Evolutionary conservation across 495 filamentous ascomycete species (phyloP).

Genomic region (Aspergillus ostianus): DNA sequence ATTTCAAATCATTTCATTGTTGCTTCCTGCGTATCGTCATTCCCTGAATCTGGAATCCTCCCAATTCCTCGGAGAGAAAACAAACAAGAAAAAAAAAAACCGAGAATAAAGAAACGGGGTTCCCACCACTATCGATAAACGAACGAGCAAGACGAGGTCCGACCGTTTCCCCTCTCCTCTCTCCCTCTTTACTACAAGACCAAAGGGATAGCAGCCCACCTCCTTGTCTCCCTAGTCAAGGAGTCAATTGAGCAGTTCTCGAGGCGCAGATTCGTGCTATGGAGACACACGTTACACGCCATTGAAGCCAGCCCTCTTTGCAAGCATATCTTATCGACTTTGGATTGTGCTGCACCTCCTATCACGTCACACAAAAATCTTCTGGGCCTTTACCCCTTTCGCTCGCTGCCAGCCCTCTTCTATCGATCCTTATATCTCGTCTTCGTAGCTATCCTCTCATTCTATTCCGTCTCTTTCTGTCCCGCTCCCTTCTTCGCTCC

Average conservation of each 20-base stretch:
- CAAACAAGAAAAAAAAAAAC: constrained; percentile 9
- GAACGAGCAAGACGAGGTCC: constrained; percentile 3
- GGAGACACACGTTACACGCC: constrained; percentile 24
- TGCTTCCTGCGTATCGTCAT: not conserved
- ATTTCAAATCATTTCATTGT: constrained; percentile 1
- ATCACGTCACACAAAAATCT: constrained; percentile 22
- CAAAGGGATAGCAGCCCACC: constrained; percentile 18
- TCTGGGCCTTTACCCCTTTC: constrained; percentile 11
- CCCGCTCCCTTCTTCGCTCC: not conserved
- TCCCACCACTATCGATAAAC: constrained; percentile 4
- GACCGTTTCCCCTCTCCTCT: constrained; percentile 14
- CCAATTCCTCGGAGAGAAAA: not conserved
- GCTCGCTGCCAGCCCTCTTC: constrained; percentile 11
- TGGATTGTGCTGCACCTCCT: constrained; percentile 20
- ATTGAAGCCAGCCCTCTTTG: constrained; percentile 25
- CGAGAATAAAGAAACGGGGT: constrained; percentile 11
- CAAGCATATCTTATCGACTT: constrained; percentile 19
- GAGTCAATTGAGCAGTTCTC: constrained; percentile 15
- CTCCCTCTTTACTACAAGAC: constrained; percentile 8
- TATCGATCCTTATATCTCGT: constrained; percentile 14
- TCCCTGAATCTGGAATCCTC: not conserved
- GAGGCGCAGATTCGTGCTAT: constrained; percentile 23
- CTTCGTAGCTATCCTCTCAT: constrained; percentile 6
- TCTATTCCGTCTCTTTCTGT: not conserved
- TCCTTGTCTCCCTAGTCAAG: constrained; percentile 17